Evolutionary conservation across 2,329 filamentous ascomycete genomes (phyloP), one percentile per base, ranked within the genome.

Genomic region (Piedraia hortae): DNA sequence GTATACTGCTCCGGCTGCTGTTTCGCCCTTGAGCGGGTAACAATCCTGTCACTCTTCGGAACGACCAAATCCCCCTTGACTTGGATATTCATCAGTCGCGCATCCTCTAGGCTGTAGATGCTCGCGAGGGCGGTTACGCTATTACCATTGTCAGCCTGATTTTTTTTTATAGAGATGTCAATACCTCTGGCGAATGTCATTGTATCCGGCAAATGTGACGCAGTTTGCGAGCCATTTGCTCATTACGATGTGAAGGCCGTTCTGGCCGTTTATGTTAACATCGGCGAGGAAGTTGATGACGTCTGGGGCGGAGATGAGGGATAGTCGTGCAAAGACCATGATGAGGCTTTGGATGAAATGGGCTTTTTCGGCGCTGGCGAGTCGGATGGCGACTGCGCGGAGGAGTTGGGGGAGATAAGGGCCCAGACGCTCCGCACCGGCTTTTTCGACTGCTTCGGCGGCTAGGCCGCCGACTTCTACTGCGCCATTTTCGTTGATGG

Each of bases 221-320:
- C 78, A 90, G 46, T 93, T 90, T 50, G 93, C 85, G 1, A 97
- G 55, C 85, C 85, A 97, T 48, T 93, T 91, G 46, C 67, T 60
- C 32, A 93, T 51, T 3, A 97, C 85, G 12, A 91, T 67, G 31
- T 80, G 64, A 5, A 97, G 51, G n/a, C 80, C 85, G 37, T 59
- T 88, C 39, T 72, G 57, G 10, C 67, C 68, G 21, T 64, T 62
- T 31, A 93, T 72, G 34, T 77, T 61, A 29, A 90, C 69, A 37
- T 77, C 68, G 28, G 70, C 70, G 14, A 97, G 55, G 50, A 97
- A 97, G 24, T 85, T 69, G 8, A 93, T 70, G 2, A 97, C 80
- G 36, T 93, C 85, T 12, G 65, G 63, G 6, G 82, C 72, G 21
- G 75, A 78, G 21, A 72, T 64, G 8, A 93, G 57, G 6, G 78